phyloP scores from a whole-genome alignment of 2,329 filamentous ascomycete genomes.

The Colletotrichum phormii region DNA sequence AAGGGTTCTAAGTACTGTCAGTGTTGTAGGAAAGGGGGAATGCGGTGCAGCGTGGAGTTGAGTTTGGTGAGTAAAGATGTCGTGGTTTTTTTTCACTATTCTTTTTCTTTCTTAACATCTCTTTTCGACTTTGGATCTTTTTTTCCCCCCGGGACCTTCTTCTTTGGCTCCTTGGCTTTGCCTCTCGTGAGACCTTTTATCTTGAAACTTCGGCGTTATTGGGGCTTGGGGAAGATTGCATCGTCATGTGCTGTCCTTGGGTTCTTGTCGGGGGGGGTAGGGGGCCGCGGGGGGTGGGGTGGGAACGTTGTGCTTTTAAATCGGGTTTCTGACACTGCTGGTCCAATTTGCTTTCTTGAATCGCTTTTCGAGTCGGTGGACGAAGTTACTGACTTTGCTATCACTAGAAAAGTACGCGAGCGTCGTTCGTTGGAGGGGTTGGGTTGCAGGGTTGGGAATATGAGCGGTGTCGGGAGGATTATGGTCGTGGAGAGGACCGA shows the following conservation, averaged over 20 bases:
- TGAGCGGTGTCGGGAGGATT: neutral
- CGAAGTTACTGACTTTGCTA: slow-evolving; percentile 9
- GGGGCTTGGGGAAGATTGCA: slow-evolving; percentile 39
- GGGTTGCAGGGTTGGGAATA: neutral
- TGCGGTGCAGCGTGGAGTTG: neutral
- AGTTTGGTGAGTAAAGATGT: neutral
- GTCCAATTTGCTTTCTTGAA: neutral
- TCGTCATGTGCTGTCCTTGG: slow-evolving; percentile 48
- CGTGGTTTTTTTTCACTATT: neutral
- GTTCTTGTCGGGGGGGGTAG: slow-evolving; percentile 22
- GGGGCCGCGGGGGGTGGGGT: slow-evolving; percentile 47
- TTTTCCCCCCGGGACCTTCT: neutral
- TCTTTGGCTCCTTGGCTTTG: slow-evolving; percentile 34
- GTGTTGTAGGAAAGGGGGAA: slow-evolving; percentile 3
- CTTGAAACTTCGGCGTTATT: slow-evolving; percentile 13
- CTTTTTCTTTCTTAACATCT: neutral
- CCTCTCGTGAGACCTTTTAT: slow-evolving; percentile 12
- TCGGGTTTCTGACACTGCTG: slow-evolving; percentile 55
- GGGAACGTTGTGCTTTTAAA: slow-evolving; percentile 57
- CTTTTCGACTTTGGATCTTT: neutral
- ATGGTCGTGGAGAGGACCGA: neutral
- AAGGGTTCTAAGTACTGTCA: neutral
- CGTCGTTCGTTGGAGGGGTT: neutral
- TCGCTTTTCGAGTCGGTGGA: neutral
- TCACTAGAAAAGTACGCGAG: neutral